Evolutionary conservation across 176 grass and related monocot species (phyloP), one percentile per base, ranked within the genome.

Genomic region (Oryza nivara): DNA sequence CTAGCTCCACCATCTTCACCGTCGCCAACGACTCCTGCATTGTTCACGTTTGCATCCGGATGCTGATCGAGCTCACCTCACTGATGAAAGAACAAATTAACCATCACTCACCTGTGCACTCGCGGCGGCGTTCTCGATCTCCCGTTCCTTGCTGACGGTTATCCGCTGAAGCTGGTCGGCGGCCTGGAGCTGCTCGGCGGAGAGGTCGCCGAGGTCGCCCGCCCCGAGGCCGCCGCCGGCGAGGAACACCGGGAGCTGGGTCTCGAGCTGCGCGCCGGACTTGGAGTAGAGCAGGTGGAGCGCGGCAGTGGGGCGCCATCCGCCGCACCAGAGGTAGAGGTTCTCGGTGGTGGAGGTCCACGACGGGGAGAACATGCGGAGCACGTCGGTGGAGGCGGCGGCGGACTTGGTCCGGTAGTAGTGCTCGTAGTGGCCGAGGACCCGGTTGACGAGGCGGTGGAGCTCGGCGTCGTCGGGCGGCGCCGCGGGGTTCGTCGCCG

Each of bases 331-430:
- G 30, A 92, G 86, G 90, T 87, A 97, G 26, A 94, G 79, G 36
- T 87, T 86, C 92, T 97, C 94, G 30, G 88, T 94, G 80, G 88
- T 80, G 79, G 89, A 92, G 79, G 76, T 96, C 94, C 94, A 94
- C 5, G 92, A 84, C 12, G 94, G 86, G 38, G 87, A 54, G 92
- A 92, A 94, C 92, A 97, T 92, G 15, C 56, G 49, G 9, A 73
- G 69, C 68, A 94, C 83, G 64, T 92, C 83, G 28, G 11, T 67
- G 4, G 72, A 46, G 7, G 92, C 90, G 1, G 89, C 83, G 2
- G 85, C 83, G 4, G 64, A 32, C 90, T 97, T 97, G 80, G 90
- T 75, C 38, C 25, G 44, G 88, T 92, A 94, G 73, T 94, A 94
- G 83, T 92, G 47, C 80, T 92, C 92, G 86, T 92, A 97, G 87